Evolutionary conservation across 2,329 filamentous ascomycete species (phyloP), one percentile per base, ranked within the genome.

Genomic region (Colletotrichum endophyticum): DNA sequence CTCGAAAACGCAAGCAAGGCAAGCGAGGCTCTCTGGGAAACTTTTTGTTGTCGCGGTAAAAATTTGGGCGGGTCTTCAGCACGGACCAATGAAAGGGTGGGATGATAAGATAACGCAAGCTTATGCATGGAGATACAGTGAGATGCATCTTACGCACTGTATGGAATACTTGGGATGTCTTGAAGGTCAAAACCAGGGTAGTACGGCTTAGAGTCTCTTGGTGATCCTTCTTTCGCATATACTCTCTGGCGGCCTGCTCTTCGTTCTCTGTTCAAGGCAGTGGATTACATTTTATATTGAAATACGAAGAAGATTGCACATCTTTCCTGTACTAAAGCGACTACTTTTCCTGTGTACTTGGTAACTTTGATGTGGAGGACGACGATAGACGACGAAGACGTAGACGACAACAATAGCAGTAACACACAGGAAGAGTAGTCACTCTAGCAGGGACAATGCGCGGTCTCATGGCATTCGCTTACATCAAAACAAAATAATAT

Each of bases 31-130:
- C 7, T 30, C 56, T 36, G 53, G 59, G 70, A 75, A 77, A 75
- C 75, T 77, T 77, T 77, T 75, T 75, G 75, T 63, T 70, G 72
- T 72, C 57, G 72, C 75, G 22, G 75, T 39, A 77, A 75, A 77
- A 77, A 62, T 77, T 77, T 71, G 34, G 72, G 72, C 28, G 75
- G 72, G 19, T 59, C 32, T 53, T 34, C 15, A 19, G 64, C 70
- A 74, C 74, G 11, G 72, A 22, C 75, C 75, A 72, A 72, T 72
- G n/a, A 27, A 15, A 66, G 27, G 7, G 72, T 72, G 75, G 44
- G 63, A 75, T 72, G 75, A 77, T 77, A 77, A 77, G 74, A 76
- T 76, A 74, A 76, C 28, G 27, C 22, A 12, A 15, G 63, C 39
- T 32, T 28, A 63, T 73, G 63, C 62, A 68, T 62, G n/a, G 8